Conservation (phyloP, 2,329 filamentous ascomycete species). For the Fusarium compactum region DNA sequence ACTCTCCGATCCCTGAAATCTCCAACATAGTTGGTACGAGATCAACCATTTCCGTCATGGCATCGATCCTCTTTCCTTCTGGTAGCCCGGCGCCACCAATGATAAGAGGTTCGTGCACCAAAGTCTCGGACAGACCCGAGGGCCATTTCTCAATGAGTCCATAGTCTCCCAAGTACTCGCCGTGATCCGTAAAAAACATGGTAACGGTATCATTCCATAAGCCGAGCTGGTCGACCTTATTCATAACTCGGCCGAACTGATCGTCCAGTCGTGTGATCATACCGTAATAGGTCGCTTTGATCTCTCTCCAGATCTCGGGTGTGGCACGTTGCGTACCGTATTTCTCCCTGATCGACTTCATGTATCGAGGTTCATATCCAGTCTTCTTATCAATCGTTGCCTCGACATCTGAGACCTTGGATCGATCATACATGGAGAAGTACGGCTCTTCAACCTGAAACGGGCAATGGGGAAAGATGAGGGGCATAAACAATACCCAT, state of each 20-base stretch:
- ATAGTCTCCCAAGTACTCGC: conserved; percentile 61
- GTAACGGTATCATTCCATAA: conserved; percentile 57
- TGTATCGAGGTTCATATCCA: conserved; percentile 58
- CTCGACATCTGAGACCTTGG: conserved; percentile 37
- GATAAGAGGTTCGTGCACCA: conserved; percentile 59
- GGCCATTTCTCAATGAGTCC: conserved; percentile 64
- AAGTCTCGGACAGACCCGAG: conserved; percentile 56
- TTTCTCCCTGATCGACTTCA: conserved; percentile 53
- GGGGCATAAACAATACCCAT: conserved; percentile 58
- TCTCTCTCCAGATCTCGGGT: conserved; percentile 57
- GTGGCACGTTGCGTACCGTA: conserved; percentile 57
- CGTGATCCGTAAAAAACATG: conserved; percentile 60
- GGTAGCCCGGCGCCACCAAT: conserved; percentile 57
- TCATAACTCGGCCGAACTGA: conserved; percentile 58
- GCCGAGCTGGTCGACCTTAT: conserved; percentile 49
- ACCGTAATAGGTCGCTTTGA: conserved; percentile 60
- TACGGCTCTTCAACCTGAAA: conserved; percentile 62
- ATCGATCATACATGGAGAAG: conserved; percentile 60
- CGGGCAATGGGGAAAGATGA: conserved; percentile 60
- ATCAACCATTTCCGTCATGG: conserved; percentile 60
- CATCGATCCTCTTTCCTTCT: conserved; percentile 48
- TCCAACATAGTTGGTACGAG: conserved; percentile 59
- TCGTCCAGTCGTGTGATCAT: conserved; percentile 61
- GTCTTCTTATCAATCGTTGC: conserved; percentile 47
- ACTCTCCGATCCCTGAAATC: conserved; percentile 53